These are phyloP conservation scores for Penicillium sclerotiorum DNA, from an alignment of 2,329 filamentous ascomycete species.

Conservation along the genomic window DNA sequence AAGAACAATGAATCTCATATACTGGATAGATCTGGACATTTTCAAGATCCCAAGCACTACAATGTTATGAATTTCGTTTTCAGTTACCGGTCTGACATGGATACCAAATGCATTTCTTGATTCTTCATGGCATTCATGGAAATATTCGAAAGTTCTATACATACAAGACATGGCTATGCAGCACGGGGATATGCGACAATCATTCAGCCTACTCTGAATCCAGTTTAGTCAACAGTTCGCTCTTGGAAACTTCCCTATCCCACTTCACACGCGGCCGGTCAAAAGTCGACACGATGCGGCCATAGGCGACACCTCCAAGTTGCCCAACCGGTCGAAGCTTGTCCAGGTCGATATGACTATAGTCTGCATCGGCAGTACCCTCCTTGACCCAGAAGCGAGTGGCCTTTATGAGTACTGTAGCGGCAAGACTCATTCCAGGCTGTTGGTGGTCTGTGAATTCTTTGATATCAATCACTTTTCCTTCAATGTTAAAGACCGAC, in stretches of 20 bases:
- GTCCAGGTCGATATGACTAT: conserved; percentile 71
- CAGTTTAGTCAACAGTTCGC: conserved; percentile 16
- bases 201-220: no score
- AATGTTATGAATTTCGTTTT: no score
- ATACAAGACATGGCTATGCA: no score
- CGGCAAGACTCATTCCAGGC: conserved; percentile 72
- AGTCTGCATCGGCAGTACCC: conserved; percentile 77
- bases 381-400: conserved; percentile 83
- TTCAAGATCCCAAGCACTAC: no score
- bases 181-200: no score
- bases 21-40: no score
- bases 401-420: conserved; percentile 76
- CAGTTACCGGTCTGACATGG: no score
- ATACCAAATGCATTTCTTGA: no score
- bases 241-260: conserved; percentile 22
- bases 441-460: conserved; percentile 73
- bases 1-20: no score
- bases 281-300: conserved; percentile 64
- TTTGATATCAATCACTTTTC: conserved; percentile 68
- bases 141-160: no score
- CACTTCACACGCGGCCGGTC: conserved; percentile 62
- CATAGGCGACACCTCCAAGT: conserved; percentile 85
- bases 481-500: conserved; percentile 79
- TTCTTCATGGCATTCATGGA: no score
- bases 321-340: conserved; percentile 75